Evolutionary conservation across 202 grass and related monocot genomes (phyloP), one percentile per base, ranked within the genome.

Genomic region (Saccharum hybrid): DNA sequence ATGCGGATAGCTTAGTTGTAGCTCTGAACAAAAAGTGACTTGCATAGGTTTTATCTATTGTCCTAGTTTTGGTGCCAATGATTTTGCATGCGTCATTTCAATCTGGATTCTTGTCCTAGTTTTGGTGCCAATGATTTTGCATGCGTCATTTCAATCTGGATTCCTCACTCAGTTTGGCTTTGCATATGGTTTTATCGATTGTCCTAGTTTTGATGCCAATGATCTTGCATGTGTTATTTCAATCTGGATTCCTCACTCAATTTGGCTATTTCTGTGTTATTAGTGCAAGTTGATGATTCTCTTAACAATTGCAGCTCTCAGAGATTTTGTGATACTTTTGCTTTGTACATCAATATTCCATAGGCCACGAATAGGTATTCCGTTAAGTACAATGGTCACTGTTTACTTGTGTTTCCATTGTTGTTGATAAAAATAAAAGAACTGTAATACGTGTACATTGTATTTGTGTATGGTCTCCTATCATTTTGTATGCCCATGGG

Each of bases 401-500:
- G 1, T 74, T 78, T 34, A 4, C 46, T 9, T 13, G 59, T 73
- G 5, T 39, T 26, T 63, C 22, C 19, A 16, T 5, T 38, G 7
- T 65, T 88, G 30, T 30, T 83, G 34, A 48, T 2, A 30, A 39
- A 33, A 70, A 18, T 18, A 67, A 45, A 56, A 49, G 64, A 42
- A 37, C 22, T 74, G 21, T 66, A 59, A 28, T 66, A 15, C 21
- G 0, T 34, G 28, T 37, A 78, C 5, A 23, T 11, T 45, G 36
- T 67, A 57, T 57, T 71, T 41, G 7, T 65, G 40, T 31, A 71
- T 80, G 10, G 11, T 68, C 6, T 62, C 30, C 11, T 59, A 40
- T 78, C 39, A 64, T 49, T 49, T 82, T 6, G 46, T 30, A 30
- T 66, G 45, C 16, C 18, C 21, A 38, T 67, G 46, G 10, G 74